Evolutionary conservation across 257 asterid species (phyloP), one percentile per base, ranked within the genome.

Genomic region (Forsythia suspensa): DNA sequence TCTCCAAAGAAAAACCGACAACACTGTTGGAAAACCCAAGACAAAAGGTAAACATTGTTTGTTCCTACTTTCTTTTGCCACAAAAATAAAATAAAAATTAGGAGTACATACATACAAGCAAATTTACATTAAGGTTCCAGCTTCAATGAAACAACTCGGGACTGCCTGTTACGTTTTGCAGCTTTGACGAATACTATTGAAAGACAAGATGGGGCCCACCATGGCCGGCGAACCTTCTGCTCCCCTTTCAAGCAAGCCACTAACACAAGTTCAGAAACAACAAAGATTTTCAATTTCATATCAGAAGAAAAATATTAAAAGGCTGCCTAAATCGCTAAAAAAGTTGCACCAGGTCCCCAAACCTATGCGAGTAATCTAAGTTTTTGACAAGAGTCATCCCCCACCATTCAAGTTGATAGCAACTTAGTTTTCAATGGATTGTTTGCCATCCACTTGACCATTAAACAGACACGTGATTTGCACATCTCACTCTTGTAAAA

Each of bases 181-280:
- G 90, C 92, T 84, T 89, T 89, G 43, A 85, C 85, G 77, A 84
- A 95, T 67, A 94, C 87, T 8, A 86, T 71, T 0, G 97, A 85
- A 39, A 95, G 90, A 80, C 96, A 96, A 41, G 97, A 79, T 1
- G 97, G 98, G 10, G 97, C 97, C 99, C 99, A 94, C 99, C 99
- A 96, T 7, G 97, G 99, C 81, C 90, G 84, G 20, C 92, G 95
- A 18, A 94, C 90, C 84, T 88, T 96, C 83, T 96, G 98, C 85
- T 96, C 99, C 82, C 99, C 99, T 87, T 94, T 96, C 90, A 96
- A 90, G 91, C 99, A 95, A 59, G 99, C 99, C 87, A 95, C 99
- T 95, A 40, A 51, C 72, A 48, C 73, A 81, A 41, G 52, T 59
- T 72, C 39, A 66, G 20, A 67, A 67, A 75, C 65, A 70, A 79